phyloP scores from a whole-genome alignment of 768 basidiomycete genomes.

The Tubosaeta sp. region DNA sequence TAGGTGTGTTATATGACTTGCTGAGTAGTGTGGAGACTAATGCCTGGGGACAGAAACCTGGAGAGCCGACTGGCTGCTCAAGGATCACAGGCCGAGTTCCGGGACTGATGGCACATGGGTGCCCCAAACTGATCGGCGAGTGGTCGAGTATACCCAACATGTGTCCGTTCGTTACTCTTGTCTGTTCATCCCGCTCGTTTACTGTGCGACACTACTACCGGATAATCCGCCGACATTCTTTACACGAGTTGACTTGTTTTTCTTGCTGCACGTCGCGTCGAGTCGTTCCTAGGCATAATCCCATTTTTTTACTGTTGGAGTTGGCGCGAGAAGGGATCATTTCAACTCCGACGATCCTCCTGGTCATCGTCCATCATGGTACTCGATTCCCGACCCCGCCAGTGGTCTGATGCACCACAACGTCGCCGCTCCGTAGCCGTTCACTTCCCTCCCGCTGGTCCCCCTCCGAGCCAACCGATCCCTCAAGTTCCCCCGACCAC shows the following conservation, averaged over 20 bases:
- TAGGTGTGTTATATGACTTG: slow-evolving; percentile 44
- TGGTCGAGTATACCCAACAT: slow-evolving; percentile 33
- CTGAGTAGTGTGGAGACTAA: not conserved
- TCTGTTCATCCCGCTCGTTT: slow-evolving; percentile 33
- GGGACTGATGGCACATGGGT: slow-evolving; percentile 44
- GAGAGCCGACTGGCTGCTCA: slow-evolving; percentile 90
- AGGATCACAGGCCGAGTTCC: slow-evolving; percentile 77
- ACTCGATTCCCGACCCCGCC: slow-evolving; percentile 31
- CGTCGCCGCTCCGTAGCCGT: slow-evolving; percentile 70
- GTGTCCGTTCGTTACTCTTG: slow-evolving; percentile 34
- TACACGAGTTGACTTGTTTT: slow-evolving; percentile 28
- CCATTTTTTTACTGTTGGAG: slow-evolving; percentile 9
- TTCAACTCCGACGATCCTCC: slow-evolving; percentile 28
- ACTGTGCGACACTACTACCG: slow-evolving; percentile 32
- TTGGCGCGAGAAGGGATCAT: slow-evolving; percentile 8
- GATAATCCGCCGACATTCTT: slow-evolving; percentile 38
- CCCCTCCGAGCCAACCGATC: slow-evolving; percentile 72
- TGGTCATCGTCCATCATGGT: slow-evolving; percentile 24
- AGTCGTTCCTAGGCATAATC: slow-evolving; percentile 23
- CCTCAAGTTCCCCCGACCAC: slow-evolving; percentile 52
- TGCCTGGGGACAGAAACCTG: slow-evolving; percentile 55
- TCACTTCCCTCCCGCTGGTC: slow-evolving; percentile 59
- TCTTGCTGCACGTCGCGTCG: slow-evolving; percentile 23
- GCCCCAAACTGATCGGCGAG: slow-evolving; percentile 20
- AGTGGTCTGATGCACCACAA: slow-evolving; percentile 34